Evolutionary conservation across 768 basidiomycete species (phyloP), one percentile per base, ranked within the genome.

Genomic region (Russula foetens): DNA sequence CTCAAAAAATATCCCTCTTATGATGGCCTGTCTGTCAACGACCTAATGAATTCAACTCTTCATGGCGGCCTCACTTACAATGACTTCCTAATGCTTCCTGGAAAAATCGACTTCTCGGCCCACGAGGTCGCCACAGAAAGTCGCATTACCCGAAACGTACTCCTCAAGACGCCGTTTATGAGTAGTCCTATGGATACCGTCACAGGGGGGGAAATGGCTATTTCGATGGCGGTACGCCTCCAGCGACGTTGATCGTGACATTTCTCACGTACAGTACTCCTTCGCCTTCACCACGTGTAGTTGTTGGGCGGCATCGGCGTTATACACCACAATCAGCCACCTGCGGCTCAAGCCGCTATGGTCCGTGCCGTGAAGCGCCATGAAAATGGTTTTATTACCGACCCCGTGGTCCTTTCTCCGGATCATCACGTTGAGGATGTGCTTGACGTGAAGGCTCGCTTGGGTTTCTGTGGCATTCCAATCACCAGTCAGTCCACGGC

Each of bases 121-220:
- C 79, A 81, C 17, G 83, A 83, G 46, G 95, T 94, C 71, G 70
- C 81, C 67, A 85, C 91, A 2, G 92, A 98, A 76, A 88, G 84
- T 68, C 83, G 80, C 56, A 85, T 99, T 60, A 97, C 96, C 24
- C 85, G 89, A 58, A 97, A 97, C 67, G 90, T 98, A 67, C 75
- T 78, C 45, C 80, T 99, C 68, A 98, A 93, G 76, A 95, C 94
- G 0, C 97, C 96, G 0, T 96, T 99, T 76, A 79, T 98, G 78
- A 96, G 92, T 72, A 95, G 92, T 53, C 96, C 97, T 17, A 99
- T 99, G 97, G 97, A 99, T 77, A 99, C 97, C 47, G 97, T 98
- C 67, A 98, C 97, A 1, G 97, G 98, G 75, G 84, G 81, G 56
- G 85, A 91, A 61, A 96, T 95, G 91, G 92, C 92, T 31, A 92